Evolutionary conservation across 148 eudicot genomes (phyloP).

Genomic region (Drosera capensis): DNA sequence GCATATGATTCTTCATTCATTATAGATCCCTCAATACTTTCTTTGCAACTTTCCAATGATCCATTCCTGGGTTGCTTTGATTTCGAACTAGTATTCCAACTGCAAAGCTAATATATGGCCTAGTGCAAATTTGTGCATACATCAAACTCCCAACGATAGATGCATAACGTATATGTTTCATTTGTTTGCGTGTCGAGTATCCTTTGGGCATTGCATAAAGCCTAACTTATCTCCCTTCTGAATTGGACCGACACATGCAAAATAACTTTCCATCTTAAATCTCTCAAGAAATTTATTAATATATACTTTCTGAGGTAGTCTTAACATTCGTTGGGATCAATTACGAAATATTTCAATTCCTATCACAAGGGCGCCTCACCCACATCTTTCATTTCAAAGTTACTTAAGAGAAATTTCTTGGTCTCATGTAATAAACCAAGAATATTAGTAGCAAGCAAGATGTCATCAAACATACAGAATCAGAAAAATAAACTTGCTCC

Average conservation of each 20-base stretch:
- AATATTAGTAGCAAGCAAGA: not conserved
- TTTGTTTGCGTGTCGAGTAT: not conserved
- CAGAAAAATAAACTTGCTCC: constrained; percentile 3
- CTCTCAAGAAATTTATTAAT: constrained; percentile 1
- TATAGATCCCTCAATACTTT: constrained; percentile 4
- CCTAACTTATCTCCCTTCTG: constrained; percentile 4
- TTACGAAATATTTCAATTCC: not conserved
- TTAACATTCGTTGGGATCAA: not conserved
- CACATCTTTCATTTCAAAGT: constrained; percentile 1
- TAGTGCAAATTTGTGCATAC: not conserved
- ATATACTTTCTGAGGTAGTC: constrained; percentile 1
- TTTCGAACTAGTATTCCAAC: constrained; percentile 2
- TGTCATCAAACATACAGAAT: constrained; percentile 3
- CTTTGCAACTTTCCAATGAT: constrained; percentile 7
- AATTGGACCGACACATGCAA: too few species aligned
- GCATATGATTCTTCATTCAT: too few species aligned
- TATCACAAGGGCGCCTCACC: constrained; percentile 1
- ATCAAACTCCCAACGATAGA: constrained; percentile 1
- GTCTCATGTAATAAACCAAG: not conserved
- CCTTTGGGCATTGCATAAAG: not conserved
- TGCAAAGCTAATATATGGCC: constrained; percentile 2
- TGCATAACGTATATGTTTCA: not conserved
- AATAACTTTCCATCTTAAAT: not conserved
- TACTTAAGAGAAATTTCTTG: not conserved
- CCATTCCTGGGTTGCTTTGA: constrained; percentile 7